phyloP scores from a whole-genome alignment of 2,329 filamentous ascomycete genomes.

The Neophaeococcomyces aloes region DNA sequence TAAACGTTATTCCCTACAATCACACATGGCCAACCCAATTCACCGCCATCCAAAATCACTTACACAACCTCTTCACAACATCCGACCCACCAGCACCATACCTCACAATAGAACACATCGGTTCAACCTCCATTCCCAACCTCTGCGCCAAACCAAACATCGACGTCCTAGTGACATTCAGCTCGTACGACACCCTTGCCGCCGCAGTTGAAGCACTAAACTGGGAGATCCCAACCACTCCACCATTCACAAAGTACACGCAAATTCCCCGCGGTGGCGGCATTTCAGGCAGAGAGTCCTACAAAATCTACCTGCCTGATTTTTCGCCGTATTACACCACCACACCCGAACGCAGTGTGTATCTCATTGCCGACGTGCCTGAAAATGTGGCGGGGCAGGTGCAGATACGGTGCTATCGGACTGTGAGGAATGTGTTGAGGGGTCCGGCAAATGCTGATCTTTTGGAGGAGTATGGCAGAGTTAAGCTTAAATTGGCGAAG shows the following conservation, averaged over 20 bases:
- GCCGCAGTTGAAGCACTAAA: slow-evolving; percentile 14
- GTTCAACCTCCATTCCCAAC: slow-evolving; percentile 17
- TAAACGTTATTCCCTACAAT: slow-evolving; percentile 10
- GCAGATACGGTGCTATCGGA: slow-evolving; percentile 14
- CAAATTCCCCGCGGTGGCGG: slow-evolving; percentile 19
- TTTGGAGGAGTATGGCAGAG: slow-evolving; percentile 16
- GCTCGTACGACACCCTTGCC: slow-evolving; percentile 7
- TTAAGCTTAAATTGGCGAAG: slow-evolving; percentile 18
- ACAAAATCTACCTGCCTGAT: slow-evolving; percentile 14
- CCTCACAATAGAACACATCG: slow-evolving; percentile 19
- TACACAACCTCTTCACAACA: slow-evolving; percentile 11
- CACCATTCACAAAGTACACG: slow-evolving; percentile 17
- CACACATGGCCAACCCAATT: slow-evolving; percentile 16
- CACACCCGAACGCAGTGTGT: slow-evolving; percentile 16
- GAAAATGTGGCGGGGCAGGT: slow-evolving; percentile 14
- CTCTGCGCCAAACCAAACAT: slow-evolving; percentile 20
- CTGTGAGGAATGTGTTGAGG: slow-evolving; percentile 14
- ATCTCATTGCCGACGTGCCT: slow-evolving; percentile 13
- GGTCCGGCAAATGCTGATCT: slow-evolving; percentile 12
- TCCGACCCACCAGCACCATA: slow-evolving; percentile 8
- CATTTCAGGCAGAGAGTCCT: slow-evolving; percentile 16
- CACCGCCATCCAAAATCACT: slow-evolving; percentile 10
- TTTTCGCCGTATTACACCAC: slow-evolving; percentile 1
- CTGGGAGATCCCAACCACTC: slow-evolving; percentile 46
- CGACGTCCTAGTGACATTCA: slow-evolving; percentile 19